Evolutionary conservation across 148 eudicot genomes (phyloP).

Genomic region (Spergularia marina): DNA sequence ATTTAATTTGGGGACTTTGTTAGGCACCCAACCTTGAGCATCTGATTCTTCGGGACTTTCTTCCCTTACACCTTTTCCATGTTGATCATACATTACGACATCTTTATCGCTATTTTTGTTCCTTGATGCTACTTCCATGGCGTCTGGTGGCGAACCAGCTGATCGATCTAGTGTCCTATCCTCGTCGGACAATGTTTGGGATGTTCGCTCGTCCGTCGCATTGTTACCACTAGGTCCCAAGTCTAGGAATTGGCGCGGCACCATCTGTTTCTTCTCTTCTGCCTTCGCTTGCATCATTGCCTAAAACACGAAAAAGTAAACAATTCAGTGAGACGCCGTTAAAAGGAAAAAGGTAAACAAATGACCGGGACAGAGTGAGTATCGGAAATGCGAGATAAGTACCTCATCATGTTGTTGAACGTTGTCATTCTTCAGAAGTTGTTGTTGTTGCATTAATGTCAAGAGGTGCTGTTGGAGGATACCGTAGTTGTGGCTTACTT

Average conservation of each 20-base stretch:
- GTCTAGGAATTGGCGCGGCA: slow-evolving; percentile 65
- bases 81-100: slow-evolving; percentile 17
- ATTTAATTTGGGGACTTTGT: slow-evolving; percentile 52
- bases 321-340: too few species aligned
- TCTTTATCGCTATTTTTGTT: slow-evolving; percentile 16
- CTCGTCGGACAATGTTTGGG: slow-evolving; percentile 62
- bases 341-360: too few species aligned
- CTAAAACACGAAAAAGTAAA: slow-evolving; percentile 1
- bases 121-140: slow-evolving; percentile 28
- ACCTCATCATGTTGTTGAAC: slow-evolving; percentile 23
- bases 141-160: slow-evolving; percentile 33
- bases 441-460: slow-evolving; percentile 45
- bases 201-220: slow-evolving; percentile 31
- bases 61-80: slow-evolving; percentile 48
- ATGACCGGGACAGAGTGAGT: too few species aligned
- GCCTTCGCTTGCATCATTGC: slow-evolving; percentile 29
- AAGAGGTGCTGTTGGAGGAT: slow-evolving; percentile 52
- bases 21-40: slow-evolving; percentile 45
- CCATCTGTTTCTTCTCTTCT: slow-evolving; percentile 34
- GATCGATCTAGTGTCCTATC: slow-evolving; percentile 48
- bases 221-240: slow-evolving; percentile 30
- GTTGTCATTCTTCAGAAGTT: slow-evolving; percentile 17
- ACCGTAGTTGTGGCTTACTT: slow-evolving; percentile 52
- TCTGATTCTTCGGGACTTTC: slow-evolving; percentile 48
- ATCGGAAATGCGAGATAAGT: not conserved